Conservation (phyloP, 331 rosid genomes). For the Stylosanthes scabra region DNA sequence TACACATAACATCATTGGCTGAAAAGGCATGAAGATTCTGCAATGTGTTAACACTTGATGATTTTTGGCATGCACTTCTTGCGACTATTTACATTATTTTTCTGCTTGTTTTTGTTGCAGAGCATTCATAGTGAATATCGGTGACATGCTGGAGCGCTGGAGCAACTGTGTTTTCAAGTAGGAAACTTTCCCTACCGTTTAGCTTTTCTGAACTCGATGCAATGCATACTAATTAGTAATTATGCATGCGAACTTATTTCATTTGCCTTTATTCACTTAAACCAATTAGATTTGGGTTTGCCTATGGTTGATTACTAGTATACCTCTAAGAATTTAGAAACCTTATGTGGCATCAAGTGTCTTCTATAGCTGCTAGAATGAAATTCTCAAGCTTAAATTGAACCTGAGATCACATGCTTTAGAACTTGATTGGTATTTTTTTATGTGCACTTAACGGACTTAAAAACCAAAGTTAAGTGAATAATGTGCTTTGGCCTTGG, state of each 20-base stretch:
- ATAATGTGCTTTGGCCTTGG: conserved; percentile 12
- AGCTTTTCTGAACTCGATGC: background rate
- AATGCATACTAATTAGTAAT: background rate
- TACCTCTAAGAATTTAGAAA: background rate
- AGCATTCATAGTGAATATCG: conserved; percentile 89
- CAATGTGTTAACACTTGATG: background rate
- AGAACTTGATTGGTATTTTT: background rate
- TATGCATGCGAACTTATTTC: conserved; percentile 4
- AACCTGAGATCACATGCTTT: background rate
- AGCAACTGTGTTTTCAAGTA: conserved; percentile 92
- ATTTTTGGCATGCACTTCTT: background rate
- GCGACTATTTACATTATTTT: too few species aligned
- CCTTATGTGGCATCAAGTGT: background rate
- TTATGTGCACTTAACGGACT: background rate
- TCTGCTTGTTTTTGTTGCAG: conserved; percentile 53
- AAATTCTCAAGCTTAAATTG: conserved; percentile 2
- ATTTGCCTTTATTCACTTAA: too few species aligned
- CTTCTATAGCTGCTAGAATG: background rate
- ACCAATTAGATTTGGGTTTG: background rate
- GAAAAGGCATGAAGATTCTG: conserved; percentile 12
- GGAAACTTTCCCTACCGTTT: conserved; percentile 32
- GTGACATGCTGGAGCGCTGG: conserved; percentile 99
- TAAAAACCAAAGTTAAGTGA: background rate
- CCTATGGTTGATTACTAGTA: background rate
- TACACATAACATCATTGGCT: background rate